phyloP scores from a whole-genome alignment of 441 rosid genomes.

The Erodium moschatum region DNA sequence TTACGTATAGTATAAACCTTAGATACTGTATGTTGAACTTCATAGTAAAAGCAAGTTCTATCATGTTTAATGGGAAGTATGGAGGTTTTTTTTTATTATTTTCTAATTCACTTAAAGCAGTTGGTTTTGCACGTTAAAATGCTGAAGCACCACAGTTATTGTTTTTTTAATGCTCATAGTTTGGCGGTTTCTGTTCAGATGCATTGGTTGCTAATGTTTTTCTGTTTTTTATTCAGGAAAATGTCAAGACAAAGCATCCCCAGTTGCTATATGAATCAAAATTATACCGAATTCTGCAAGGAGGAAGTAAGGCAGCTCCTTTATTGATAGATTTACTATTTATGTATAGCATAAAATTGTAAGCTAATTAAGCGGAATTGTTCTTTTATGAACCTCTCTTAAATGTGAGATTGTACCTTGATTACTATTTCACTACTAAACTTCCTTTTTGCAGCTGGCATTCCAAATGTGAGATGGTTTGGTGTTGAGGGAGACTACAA shows the following conservation, averaged over 20 bases:
- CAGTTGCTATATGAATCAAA: constrained; percentile 9
- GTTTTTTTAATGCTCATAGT: not conserved
- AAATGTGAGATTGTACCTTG: not conserved
- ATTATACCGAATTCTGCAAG: constrained; percentile 8
- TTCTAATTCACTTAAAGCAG: not conserved
- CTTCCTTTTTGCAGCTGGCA: not conserved
- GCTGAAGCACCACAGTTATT: not conserved
- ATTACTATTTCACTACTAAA: not conserved
- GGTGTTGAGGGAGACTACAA: constrained; percentile 6
- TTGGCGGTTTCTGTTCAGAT: not conserved
- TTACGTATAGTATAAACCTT: no score
- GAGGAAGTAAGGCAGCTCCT: constrained; percentile 2
- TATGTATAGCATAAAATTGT: not conserved
- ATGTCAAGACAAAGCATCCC: constrained; percentile 10
- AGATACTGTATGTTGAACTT: not conserved
- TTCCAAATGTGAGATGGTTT: constrained; percentile 10
- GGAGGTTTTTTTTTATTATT: not conserved
- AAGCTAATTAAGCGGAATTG: not conserved
- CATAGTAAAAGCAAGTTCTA: not conserved
- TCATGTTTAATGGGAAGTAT: not conserved
- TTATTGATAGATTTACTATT: not conserved
- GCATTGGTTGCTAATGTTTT: not conserved
- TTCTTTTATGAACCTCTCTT: not conserved
- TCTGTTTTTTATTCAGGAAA: not conserved
- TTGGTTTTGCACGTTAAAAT: not conserved